phyloP scores from a whole-genome alignment of 257 asterid species.

The Fraxinus americana region DNA sequence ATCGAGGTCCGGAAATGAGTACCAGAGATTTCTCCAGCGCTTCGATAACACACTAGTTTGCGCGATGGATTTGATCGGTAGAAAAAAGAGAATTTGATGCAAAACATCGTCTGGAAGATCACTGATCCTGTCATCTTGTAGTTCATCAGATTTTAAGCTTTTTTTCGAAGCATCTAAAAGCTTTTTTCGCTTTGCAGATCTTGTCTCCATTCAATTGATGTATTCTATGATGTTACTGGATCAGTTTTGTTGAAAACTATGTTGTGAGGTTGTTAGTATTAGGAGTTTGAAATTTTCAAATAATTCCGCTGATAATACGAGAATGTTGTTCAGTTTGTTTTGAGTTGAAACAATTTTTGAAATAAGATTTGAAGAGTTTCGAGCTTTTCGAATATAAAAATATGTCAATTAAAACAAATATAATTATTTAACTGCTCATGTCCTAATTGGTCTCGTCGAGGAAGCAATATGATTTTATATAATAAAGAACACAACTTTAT shows the following conservation, averaged over 20 bases:
- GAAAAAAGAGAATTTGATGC: slow-evolving; percentile 53
- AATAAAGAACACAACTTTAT: no score
- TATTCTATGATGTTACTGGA: background rate
- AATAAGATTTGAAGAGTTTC: background rate
- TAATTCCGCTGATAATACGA: background rate
- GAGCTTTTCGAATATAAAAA: background rate
- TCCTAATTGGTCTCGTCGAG: no score
- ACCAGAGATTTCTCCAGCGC: slow-evolving; percentile 68
- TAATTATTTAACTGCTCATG: no score
- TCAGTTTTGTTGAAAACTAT: background rate
- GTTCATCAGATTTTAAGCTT: background rate
- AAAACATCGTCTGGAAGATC: slow-evolving; percentile 74
- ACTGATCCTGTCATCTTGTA: slow-evolving; percentile 59
- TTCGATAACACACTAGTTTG: slow-evolving; percentile 62
- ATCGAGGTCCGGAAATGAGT: slow-evolving; percentile 80
- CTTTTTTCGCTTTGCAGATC: slow-evolving; percentile 69
- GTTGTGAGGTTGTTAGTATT: background rate
- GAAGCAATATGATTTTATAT: no score
- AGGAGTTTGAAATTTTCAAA: background rate
- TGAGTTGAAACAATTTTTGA: background rate
- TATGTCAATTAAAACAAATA: no score
- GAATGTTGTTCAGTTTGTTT: slow-evolving; percentile 1
- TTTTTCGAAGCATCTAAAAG: slow-evolving; percentile 6
- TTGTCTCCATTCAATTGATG: slow-evolving; percentile 63
- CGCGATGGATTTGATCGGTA: slow-evolving; percentile 68